Percentiles rank a stretch among this genome's conserved stretches.
Conservation (phyloP, 2,329 filamentous ascomycete genomes). For the Sarocladiaceae sp. region DNA sequence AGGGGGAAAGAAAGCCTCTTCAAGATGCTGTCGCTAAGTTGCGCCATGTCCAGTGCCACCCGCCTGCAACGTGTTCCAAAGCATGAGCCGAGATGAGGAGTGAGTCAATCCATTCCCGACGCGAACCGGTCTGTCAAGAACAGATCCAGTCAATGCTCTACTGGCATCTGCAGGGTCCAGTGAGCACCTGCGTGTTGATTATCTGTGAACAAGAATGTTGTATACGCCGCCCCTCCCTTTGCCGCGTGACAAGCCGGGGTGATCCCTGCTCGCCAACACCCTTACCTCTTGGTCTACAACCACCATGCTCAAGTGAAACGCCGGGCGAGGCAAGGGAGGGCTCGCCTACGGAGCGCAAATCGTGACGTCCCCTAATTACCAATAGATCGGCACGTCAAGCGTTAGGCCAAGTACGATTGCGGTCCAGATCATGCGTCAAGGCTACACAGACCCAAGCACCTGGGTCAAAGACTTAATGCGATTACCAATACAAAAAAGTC, state of each 20-base stretch:
- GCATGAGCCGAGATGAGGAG: no score
- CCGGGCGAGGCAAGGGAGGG: background rate
- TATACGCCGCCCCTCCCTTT: background rate
- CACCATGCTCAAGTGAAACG: constrained; percentile 2
- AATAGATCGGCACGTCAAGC: constrained; percentile 3
- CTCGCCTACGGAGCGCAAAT: background rate
- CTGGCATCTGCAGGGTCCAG: constrained; percentile 5
- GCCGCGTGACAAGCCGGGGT: background rate
- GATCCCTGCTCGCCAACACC: background rate
- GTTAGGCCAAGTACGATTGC: constrained; percentile 2
- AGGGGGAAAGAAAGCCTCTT: no score
- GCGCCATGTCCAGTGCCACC: no score
- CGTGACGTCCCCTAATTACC: background rate
- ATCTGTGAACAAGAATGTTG: no score
- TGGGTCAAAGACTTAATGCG: no score
- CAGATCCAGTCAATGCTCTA: no score
- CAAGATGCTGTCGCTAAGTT: no score
- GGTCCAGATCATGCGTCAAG: background rate
- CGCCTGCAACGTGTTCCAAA: no score
- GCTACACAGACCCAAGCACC: background rate
- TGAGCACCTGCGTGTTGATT: no score
- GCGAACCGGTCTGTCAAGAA: no score
- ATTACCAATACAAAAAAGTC: no score
- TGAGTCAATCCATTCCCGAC: no score
- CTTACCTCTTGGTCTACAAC: background rate